Evolutionary conservation across 495 filamentous ascomycete genomes (phyloP).

Genomic region (Copromyces sp.): DNA sequence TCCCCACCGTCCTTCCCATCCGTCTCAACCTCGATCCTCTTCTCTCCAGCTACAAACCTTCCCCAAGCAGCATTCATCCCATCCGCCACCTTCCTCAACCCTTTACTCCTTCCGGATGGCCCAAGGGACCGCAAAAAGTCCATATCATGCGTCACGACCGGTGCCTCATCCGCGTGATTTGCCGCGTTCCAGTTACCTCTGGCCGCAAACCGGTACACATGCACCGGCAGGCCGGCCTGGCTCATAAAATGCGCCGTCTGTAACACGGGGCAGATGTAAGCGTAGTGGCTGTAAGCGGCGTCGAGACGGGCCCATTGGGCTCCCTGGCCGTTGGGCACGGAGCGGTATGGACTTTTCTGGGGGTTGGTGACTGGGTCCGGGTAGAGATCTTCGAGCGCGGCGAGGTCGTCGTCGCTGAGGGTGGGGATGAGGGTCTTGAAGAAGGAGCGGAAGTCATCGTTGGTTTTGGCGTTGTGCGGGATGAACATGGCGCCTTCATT

Average conservation of each 20-base stretch:
- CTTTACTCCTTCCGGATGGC: not conserved
- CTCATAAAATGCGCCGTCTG: conserved; percentile 46
- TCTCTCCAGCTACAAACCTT: conserved; percentile 38
- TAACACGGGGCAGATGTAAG: conserved; percentile 54
- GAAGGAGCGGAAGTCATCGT: conserved; percentile 43
- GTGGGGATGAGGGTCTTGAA: conserved; percentile 46
- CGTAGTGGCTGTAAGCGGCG: conserved; percentile 56
- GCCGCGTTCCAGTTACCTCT: conserved; percentile 38
- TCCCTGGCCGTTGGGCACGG: conserved; percentile 32
- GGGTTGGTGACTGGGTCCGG: conserved; percentile 38
- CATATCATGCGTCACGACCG: conserved; percentile 45
- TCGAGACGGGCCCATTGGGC: conserved; percentile 50
- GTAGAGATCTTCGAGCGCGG: conserved; percentile 44
- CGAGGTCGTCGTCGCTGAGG: conserved; percentile 34
- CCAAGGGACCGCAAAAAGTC: conserved; percentile 15
- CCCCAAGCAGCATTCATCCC: conserved; percentile 47
- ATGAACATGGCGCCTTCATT: conserved; percentile 57
- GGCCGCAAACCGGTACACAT: conserved; percentile 51
- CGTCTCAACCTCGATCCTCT: conserved; percentile 39
- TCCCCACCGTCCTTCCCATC: conserved; percentile 11
- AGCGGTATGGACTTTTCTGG: conserved; percentile 15
- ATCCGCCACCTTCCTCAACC: conserved; percentile 38
- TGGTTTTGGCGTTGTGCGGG: conserved; percentile 31
- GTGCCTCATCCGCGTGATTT: conserved; percentile 51
- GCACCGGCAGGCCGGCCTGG: conserved; percentile 26